Percentiles rank a stretch among this genome's conserved stretches.
Evolutionary conservation across 805 yeast species (phyloP).

Genomic region (Suhomyces prunicola): DNA sequence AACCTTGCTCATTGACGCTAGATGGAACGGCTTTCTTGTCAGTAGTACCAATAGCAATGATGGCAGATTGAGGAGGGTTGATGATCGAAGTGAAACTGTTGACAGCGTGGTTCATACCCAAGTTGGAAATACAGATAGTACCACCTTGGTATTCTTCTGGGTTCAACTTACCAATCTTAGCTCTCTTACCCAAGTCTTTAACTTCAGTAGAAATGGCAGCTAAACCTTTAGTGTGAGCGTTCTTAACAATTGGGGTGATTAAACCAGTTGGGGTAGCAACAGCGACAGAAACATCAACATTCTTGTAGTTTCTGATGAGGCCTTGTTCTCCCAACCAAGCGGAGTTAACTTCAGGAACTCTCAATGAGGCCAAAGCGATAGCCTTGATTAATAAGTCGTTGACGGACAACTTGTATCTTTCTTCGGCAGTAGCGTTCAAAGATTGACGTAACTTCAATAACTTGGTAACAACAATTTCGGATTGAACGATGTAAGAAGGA

Average conservation of each 20-base stretch:
- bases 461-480: constrained; percentile 83
- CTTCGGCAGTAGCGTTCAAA: constrained; percentile 79
- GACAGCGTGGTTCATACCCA: constrained; percentile 98
- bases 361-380: constrained; percentile 79
- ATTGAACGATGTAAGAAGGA: constrained; percentile 91
- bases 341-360: constrained; percentile 92
- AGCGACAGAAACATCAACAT: constrained; percentile 96
- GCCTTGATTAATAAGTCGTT: constrained; percentile 95
- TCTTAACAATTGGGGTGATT: constrained; percentile 91
- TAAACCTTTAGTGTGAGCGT: constrained; percentile 86
- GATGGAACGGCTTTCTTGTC: constrained; percentile 93
- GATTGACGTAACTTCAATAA: constrained; percentile 88
- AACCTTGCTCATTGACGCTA: constrained; percentile 84
- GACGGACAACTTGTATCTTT: constrained; percentile 85
- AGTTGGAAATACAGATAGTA: constrained; percentile 95
- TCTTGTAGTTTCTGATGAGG: constrained; percentile 85
- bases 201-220: constrained; percentile 74
- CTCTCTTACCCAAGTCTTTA: constrained; percentile 94
- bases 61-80: constrained; percentile 96
- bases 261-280: constrained; percentile 98
- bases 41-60: constrained; percentile 90
- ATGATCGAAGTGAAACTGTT: constrained; percentile 90
- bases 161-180: constrained; percentile 84
- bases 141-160: constrained; percentile 99
- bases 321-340: constrained; percentile 89